Conservation (phyloP, 768 basidiomycete species). For the Termitomyces sp. region DNA sequence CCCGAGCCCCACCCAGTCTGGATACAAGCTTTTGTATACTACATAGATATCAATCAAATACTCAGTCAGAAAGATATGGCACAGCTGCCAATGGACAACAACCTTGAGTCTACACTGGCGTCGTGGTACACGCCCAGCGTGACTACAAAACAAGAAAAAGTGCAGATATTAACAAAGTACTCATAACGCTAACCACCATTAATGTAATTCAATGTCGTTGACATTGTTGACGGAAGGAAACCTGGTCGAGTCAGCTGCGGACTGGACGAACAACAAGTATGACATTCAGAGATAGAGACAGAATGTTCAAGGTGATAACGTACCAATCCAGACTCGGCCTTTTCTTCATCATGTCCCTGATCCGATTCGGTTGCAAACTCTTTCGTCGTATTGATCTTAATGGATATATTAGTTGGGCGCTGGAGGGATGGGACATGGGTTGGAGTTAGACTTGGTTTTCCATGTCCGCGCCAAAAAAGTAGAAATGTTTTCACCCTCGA, state of each 20-base stretch:
- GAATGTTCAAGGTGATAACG: not conserved
- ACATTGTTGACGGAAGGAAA: slow-evolving; percentile 8
- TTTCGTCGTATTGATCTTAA: slow-evolving; percentile 54
- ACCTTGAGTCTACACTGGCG: not conserved
- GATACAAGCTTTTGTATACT: not conserved
- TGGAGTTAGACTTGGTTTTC: not conserved
- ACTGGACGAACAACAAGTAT: not conserved
- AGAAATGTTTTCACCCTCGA: slow-evolving; percentile 26
- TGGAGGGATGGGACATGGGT: slow-evolving; percentile 10
- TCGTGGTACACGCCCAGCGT: not conserved
- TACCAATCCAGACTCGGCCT: slow-evolving; percentile 17
- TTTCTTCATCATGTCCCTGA: slow-evolving; percentile 24
- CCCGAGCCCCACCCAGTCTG: not conserved
- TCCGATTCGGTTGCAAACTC: slow-evolving; percentile 43
- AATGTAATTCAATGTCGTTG: not conserved
- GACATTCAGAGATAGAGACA: not conserved
- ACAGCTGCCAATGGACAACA: not conserved
- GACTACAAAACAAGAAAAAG: not conserved
- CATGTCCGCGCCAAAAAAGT: not conserved
- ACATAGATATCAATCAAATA: not conserved
- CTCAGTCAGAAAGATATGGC: not conserved
- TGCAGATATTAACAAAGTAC: not conserved
- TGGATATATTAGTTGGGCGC: slow-evolving; percentile 45
- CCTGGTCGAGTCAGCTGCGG: slow-evolving; percentile 1
- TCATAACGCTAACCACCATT: not conserved